Conservation (phyloP, 78 protist species). For the Dictyostelium capitatum region DNA sequence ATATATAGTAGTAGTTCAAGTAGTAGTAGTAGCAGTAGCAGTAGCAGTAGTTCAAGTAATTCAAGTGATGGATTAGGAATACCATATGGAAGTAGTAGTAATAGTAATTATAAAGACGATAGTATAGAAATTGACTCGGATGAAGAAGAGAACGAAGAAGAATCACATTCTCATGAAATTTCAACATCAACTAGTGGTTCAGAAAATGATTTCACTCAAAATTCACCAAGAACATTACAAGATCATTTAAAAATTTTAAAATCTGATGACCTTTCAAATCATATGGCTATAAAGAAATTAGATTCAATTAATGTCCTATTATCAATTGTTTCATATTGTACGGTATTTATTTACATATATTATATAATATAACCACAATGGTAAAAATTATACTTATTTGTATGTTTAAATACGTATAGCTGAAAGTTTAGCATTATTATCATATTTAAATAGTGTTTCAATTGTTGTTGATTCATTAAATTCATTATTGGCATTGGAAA, state of each 20-base stretch:
- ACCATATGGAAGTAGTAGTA: slow-evolving; percentile 23
- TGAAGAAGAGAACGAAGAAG: background rate
- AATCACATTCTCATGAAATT: slow-evolving; percentile 34
- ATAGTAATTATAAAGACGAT: background rate
- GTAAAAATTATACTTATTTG: too few relatives aligned
- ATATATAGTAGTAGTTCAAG: background rate
- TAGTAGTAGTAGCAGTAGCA: slow-evolving; percentile 17
- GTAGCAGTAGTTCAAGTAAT: background rate
- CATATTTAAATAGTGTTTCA: slow-evolving; percentile 5
- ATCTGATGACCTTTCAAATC: slow-evolving; percentile 36
- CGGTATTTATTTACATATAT: background rate
- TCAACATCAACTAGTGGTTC: slow-evolving; percentile 14
- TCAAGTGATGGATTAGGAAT: background rate
- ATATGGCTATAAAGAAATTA: slow-evolving; percentile 7
- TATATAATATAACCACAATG: background rate
- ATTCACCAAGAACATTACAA: slow-evolving; percentile 47
- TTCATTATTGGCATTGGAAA: slow-evolving; percentile 36
- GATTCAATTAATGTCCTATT: slow-evolving; percentile 35
- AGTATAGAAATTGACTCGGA: background rate
- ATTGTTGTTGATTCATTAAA: slow-evolving; percentile 33
- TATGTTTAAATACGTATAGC: background rate
- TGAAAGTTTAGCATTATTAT: slow-evolving; percentile 39
- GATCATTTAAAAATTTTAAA: slow-evolving; percentile 39
- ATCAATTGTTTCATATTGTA: slow-evolving; percentile 56
- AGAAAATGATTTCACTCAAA: slow-evolving; percentile 3